Evolutionary conservation across 306 rosid genomes (phyloP), one percentile per base, ranked within the genome.

Genomic region (Arachis hypogaea): DNA sequence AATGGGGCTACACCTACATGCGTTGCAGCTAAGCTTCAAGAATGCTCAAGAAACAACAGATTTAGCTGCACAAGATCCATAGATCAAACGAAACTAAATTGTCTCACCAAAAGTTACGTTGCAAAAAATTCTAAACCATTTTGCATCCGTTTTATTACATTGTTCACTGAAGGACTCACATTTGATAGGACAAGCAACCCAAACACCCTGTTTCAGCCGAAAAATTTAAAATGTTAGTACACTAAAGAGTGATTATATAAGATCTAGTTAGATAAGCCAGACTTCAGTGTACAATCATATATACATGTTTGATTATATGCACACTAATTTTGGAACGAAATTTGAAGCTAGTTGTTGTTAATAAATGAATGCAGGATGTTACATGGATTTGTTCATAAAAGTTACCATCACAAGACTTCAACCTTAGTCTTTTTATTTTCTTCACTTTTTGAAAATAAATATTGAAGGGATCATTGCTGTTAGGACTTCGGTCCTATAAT

Each of bases 111-210:
- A 22, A 22, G 28, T n/a, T 57, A 68, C 64, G 73, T 45, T 5
- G 72, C 46, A 54, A 66, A 38, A 14, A 6, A 38, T 55, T 51
- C 8, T 11, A 49, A 68, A 40, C 33, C 60, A 33, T 10, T 44
- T 57, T 47, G 52, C 77, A 72, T 45, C 58, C 11, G 4, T 58
- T 68, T 77, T 82, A 77, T 77, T 73, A 68, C 73, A 63, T 63
- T 51, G 43, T 76, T 55, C 68, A 61, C 28, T 47, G n/a, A 54
- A 66, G 36, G 79, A 45, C 49, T 59, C 62, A 63, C 71, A 61
- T 52, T 67, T 36, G 44, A 76, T 69, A 22, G 59, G 50, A 47
- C 79, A 72, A 58, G 79, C 41, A 63, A 68, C 63, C 77, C 36
- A 28, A 11, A 51, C 36, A 66, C 52, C 40, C 80, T 82, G 77